Evolutionary conservation across 768 basidiomycete genomes (phyloP), one percentile per base, ranked within the genome.

Genomic region (Termitomyces sp.): DNA sequence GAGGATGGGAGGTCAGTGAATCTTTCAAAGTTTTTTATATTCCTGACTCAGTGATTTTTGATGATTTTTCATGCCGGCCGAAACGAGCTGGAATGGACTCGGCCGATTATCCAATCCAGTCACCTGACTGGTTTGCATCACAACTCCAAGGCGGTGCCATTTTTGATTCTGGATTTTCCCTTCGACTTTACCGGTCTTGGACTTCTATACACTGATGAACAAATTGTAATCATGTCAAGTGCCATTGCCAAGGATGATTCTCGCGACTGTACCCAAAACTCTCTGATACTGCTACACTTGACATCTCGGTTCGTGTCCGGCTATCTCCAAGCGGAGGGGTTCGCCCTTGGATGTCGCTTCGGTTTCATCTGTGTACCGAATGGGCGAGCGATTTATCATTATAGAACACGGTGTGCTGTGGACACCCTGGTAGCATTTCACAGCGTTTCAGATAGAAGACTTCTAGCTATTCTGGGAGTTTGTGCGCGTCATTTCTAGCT

Each of bases 11-110:
- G 33, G 46, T 56, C 36, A 39, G 22, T 36, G 28, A 51, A 9
- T 28, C 22, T 18, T 22, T 39, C 26, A 5, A 36, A 29, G 58
- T 61, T 62, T 62, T 62, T 26, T 45, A 44, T 60, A 48, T 16
- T 53, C 20, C 28, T 59, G 58, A 59, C 58, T 59, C 58, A 52
- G 52, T 18, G 46, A 29, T 36, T 46, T 29, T 49, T 39, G 41
- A 42, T 42, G 41, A 42, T 22, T 52, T 31, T 16, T 54, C 47
- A 58, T 59, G 34, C 51, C 58, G 58, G 58, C 58, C 58, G 58
- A 59, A 54, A 50, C n/a, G 37, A n/a, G 0, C 36, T 52, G 9
- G 45, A 55, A 24, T 33, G 41, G 29, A 34, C 6, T 57, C 56
- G 56, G 56, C 56, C 56, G 56, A 52, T 39, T 26, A 57, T 46